phyloP scores from a whole-genome alignment of 352 stramenopile species.

The Globisporangium irregulare region DNA sequence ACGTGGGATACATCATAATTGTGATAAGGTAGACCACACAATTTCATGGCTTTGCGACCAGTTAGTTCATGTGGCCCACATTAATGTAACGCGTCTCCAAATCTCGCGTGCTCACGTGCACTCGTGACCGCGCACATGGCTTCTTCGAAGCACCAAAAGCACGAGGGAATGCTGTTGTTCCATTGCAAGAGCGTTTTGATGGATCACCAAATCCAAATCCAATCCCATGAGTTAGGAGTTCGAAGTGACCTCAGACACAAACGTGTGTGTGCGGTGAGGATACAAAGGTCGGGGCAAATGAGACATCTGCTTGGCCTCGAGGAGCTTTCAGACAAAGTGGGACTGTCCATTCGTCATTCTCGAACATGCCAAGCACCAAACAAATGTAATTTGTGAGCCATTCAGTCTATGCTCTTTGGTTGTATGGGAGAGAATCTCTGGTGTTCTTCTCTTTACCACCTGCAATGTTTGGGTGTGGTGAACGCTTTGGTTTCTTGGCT shows the following conservation, averaged over 20 bases:
- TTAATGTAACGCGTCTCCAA: background rate
- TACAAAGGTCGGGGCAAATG: constrained; percentile 6
- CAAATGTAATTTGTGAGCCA: background rate
- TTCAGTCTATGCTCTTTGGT: too few relatives aligned
- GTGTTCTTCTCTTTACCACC: background rate
- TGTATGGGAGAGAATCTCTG: background rate
- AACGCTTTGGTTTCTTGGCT: background rate
- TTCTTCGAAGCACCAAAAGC: background rate
- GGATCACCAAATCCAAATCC: background rate
- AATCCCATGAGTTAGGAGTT: background rate
- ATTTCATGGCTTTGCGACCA: background rate
- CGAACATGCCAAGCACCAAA: constrained; percentile 9
- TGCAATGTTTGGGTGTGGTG: background rate
- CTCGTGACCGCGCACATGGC: background rate
- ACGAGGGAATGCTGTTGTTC: background rate
- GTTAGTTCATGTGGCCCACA: background rate
- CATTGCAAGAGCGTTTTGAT: background rate
- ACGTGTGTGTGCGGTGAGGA: background rate
- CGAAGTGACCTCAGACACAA: too few relatives aligned
- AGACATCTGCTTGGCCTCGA: constrained; percentile 1
- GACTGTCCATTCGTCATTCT: background rate
- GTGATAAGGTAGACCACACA: background rate
- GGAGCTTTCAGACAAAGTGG: background rate
- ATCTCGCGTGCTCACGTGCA: background rate
- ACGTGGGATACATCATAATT: background rate